These are phyloP conservation scores for Salix udensis DNA, from an alignment of 345 rosid species.

Conservation along the genomic window DNA sequence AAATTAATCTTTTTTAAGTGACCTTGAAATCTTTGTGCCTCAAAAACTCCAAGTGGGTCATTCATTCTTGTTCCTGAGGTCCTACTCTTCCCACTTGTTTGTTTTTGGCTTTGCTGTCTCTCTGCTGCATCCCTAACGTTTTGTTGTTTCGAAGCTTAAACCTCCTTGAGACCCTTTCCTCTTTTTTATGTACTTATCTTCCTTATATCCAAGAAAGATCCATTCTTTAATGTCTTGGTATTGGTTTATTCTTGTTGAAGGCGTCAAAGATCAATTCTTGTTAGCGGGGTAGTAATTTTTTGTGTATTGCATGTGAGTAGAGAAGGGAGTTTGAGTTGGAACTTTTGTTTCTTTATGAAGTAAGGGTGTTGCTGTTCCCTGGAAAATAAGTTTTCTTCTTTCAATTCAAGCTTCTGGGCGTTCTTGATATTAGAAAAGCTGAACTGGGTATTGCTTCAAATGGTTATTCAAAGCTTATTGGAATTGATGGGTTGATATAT, in stretches of 20 bases:
- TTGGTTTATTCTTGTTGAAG: constrained; percentile 14
- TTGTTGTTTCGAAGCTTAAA: constrained; percentile 9
- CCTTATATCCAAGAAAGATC: constrained; percentile 22
- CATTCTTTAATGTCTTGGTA: constrained; percentile 14
- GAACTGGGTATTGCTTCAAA: constrained; percentile 31
- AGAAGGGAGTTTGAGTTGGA: neutral
- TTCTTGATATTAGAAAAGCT: constrained; percentile 24
- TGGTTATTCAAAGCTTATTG: constrained; percentile 28
- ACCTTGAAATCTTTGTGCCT: constrained; percentile 38
- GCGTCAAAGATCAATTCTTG: constrained; percentile 2
- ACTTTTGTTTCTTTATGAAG: neutral
- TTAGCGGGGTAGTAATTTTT: neutral
- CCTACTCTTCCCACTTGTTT: constrained; percentile 48
- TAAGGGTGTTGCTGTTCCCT: constrained; percentile 14
- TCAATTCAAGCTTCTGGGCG: constrained; percentile 38
- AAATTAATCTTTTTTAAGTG: constrained; percentile 27
- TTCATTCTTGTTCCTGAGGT: constrained; percentile 20
- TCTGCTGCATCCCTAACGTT: constrained; percentile 21
- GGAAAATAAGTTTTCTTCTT: constrained; percentile 21
- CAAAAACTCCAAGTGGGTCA: constrained; percentile 37
- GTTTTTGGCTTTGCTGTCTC: constrained; percentile 21
- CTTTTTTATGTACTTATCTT: constrained; percentile 13
- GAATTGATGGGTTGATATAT: constrained; percentile 26
- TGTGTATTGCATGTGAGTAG: constrained; percentile 10
- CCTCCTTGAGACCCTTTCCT: neutral